These are phyloP conservation scores for Rhodamnia rubescens DNA, from an alignment of 345 rosid genomes.

Conservation along the genomic window DNA sequence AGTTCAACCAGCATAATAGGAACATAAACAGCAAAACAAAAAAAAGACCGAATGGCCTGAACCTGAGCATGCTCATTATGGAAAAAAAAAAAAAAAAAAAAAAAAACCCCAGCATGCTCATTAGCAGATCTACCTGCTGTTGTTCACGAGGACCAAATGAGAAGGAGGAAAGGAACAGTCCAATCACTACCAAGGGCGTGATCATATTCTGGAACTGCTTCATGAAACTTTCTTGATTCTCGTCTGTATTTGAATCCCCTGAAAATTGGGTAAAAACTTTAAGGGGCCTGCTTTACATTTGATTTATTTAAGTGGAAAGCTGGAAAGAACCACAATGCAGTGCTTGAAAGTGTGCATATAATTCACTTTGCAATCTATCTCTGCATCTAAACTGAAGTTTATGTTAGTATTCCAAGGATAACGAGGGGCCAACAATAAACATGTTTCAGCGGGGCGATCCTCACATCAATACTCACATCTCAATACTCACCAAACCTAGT, in stretches of 20 bases:
- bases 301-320: background rate
- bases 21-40: background rate
- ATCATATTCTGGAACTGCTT: constrained; percentile 40
- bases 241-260: constrained; percentile 65
- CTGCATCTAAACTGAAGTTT: background rate
- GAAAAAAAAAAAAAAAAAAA: background rate
- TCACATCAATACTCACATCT: too few relatives aligned
- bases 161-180: constrained; percentile 30
- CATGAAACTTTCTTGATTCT: constrained; percentile 35
- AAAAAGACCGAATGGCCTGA: background rate
- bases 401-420: background rate
- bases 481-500: too few relatives aligned
- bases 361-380: background rate
- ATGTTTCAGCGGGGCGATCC: too few relatives aligned
- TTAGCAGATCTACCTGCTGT: constrained; percentile 41
- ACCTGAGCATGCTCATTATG: background rate
- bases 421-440: background rate
- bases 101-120: background rate
- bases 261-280: constrained; percentile 10
- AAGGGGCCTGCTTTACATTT: background rate
- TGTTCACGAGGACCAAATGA: constrained; percentile 38
- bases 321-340: background rate
- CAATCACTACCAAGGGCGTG: constrained; percentile 48
- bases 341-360: background rate
- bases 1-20: background rate